phyloP scores from a whole-genome alignment of 2,329 filamentous ascomycete species.

The Trichophyton rubrum region DNA sequence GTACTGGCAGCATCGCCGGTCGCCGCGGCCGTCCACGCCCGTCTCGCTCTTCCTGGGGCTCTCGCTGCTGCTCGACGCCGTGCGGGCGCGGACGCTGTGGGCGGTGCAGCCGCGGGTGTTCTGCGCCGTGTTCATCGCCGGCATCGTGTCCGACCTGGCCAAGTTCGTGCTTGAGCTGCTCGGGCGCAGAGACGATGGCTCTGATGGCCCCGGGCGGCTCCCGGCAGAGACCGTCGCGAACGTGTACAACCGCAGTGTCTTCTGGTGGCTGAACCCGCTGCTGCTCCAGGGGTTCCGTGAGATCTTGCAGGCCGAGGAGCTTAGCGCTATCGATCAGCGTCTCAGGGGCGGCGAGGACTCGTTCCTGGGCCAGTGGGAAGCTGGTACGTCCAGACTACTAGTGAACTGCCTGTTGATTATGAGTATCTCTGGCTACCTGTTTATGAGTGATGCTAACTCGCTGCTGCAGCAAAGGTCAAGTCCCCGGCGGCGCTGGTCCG shows the following conservation, averaged over 20 bases:
- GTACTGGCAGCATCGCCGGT: background rate
- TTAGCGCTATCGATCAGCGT: conserved; percentile 18
- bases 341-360: conserved; percentile 1
- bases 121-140: background rate
- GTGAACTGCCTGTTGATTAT: background rate
- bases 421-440: background rate
- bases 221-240: background rate
- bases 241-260: background rate
- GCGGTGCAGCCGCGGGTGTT: background rate
- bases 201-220: background rate
- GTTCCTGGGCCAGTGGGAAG: background rate
- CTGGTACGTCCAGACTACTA: background rate
- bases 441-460: no score
- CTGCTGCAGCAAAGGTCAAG: background rate
- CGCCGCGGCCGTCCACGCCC: background rate
- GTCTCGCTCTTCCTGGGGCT: background rate
- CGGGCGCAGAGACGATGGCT: background rate
- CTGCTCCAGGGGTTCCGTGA: background rate
- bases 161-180: background rate
- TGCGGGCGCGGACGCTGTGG: background rate
- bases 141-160: background rate
- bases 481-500: background rate
- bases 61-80: background rate
- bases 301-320: conserved; percentile 18
- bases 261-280: background rate